Conservation (phyloP, 139 green algal species). For the Bryopsis sp. region DNA sequence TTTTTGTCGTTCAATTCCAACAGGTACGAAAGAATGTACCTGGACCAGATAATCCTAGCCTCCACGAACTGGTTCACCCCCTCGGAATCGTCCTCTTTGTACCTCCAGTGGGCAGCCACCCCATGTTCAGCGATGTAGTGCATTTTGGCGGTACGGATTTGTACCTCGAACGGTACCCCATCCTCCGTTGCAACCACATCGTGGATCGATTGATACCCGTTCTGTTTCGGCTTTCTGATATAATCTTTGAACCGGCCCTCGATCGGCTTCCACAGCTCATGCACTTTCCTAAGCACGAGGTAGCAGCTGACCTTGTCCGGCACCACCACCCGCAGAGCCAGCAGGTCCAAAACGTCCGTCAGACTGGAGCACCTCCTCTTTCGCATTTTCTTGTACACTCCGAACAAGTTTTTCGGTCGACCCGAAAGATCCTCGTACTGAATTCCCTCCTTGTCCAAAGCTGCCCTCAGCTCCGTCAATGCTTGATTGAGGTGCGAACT, state of each 20-base stretch:
- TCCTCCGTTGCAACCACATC: constrained; percentile 6
- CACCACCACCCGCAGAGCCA: constrained; percentile 81
- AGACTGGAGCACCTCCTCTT: constrained; percentile 26
- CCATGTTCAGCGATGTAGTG: constrained; percentile 87
- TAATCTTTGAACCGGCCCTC: constrained; percentile 72
- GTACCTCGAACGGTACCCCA: constrained; percentile 23
- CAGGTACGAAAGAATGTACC: neutral
- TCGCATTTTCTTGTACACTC: constrained; percentile 80
- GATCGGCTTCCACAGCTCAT: constrained; percentile 42
- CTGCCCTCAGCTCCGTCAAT: constrained; percentile 1
- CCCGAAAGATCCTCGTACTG: constrained; percentile 68
- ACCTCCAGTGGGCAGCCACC: constrained; percentile 89
- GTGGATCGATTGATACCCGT: constrained; percentile 43
- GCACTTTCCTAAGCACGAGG: constrained; percentile 56
- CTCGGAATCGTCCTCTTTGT: constrained; percentile 70
- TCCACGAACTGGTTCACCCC: constrained; percentile 3
- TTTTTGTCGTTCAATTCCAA: constrained; percentile 19
- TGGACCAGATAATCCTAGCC: neutral
- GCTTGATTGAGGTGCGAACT: constrained; percentile 11
- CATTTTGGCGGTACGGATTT: constrained; percentile 92
- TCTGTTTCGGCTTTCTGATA: constrained; percentile 76
- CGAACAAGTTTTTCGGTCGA: constrained; percentile 85
- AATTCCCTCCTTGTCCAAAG: constrained; percentile 28
- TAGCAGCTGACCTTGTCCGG: constrained; percentile 77
- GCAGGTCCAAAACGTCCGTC: constrained; percentile 64